A percentile compares a stretch with the other conserved stretches of the same genome.
Evolutionary conservation across 2,329 filamentous ascomycete genomes (phyloP).

Genomic region (Arthrobotrys megalospora): DNA sequence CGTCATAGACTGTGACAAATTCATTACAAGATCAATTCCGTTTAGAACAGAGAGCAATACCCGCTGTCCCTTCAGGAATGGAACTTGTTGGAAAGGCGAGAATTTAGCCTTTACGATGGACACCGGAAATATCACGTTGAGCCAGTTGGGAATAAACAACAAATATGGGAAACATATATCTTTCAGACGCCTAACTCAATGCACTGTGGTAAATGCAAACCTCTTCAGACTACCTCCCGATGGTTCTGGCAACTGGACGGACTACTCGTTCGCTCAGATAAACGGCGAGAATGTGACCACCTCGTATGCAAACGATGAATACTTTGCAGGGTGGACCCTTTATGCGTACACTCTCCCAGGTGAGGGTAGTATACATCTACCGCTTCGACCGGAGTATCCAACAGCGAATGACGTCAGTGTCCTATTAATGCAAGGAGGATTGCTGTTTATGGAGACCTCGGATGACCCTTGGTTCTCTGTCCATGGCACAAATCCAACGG

Average conservation of each 20-base stretch:
- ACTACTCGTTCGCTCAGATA: background rate
- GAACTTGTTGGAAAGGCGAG: background rate
- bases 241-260: no score
- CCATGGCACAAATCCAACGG: background rate
- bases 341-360: background rate
- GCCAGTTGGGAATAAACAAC: conserved; percentile 37
- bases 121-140: conserved; percentile 40
- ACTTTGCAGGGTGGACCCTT: no score
- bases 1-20: conserved; percentile 32
- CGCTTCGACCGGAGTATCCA: background rate
- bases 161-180: conserved; percentile 38
- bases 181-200: conserved; percentile 20
- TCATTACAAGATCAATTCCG: conserved; percentile 4
- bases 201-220: conserved; percentile 18
- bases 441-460: conserved; percentile 2
- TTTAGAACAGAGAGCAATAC: background rate
- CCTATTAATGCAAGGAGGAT: background rate
- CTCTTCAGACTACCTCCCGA: background rate
- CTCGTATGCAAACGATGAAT: background rate
- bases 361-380: background rate
- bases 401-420: conserved; percentile 10
- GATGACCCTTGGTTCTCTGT: conserved; percentile 16
- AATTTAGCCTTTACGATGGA: conserved; percentile 23
- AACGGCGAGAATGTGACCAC: background rate
- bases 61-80: background rate